Conservation (phyloP, 2,329 filamentous ascomycete species). For the Geosmithia morbida region DNA sequence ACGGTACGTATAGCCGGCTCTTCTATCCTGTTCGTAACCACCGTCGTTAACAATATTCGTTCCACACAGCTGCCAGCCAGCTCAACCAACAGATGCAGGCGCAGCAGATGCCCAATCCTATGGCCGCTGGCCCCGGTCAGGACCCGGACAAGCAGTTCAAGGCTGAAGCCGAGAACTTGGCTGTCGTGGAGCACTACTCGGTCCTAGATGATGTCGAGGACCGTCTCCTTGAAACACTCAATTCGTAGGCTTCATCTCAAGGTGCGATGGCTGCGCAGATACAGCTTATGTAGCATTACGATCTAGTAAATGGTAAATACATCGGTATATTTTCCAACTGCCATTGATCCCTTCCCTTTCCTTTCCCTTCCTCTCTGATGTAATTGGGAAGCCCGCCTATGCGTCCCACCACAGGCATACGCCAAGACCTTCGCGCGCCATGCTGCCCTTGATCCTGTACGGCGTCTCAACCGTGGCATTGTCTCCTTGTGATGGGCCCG, state of each 20-base stretch:
- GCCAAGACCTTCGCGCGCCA: constrained; percentile 48
- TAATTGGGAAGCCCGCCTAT: constrained; percentile 4
- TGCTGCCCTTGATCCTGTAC: constrained; percentile 53
- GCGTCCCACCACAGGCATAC: constrained; percentile 51
- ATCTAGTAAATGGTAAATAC: constrained; percentile 2
- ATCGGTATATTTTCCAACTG: neutral
- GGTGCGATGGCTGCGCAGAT: neutral
- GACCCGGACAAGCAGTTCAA: constrained; percentile 94
- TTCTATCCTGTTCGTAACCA: neutral
- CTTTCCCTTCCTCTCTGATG: neutral
- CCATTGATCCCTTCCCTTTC: neutral
- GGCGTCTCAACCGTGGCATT: constrained; percentile 50
- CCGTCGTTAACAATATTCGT: constrained; percentile 6
- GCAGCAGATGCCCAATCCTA: constrained; percentile 30
- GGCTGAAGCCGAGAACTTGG: constrained; percentile 86
- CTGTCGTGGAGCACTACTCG: constrained; percentile 87
- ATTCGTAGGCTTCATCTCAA: constrained; percentile 10
- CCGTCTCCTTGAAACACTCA: constrained; percentile 51
- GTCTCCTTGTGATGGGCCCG: constrained; percentile 46
- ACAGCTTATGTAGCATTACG: neutral
- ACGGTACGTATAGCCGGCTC: constrained; percentile 45
- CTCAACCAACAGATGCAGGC: constrained; percentile 80
- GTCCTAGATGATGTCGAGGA: constrained; percentile 82
- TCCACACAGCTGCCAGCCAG: constrained; percentile 62
- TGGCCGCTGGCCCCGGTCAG: constrained; percentile 77